These are phyloP conservation scores for Salix suchowensis DNA, from an alignment of 345 rosid species.

Conservation along the genomic window DNA sequence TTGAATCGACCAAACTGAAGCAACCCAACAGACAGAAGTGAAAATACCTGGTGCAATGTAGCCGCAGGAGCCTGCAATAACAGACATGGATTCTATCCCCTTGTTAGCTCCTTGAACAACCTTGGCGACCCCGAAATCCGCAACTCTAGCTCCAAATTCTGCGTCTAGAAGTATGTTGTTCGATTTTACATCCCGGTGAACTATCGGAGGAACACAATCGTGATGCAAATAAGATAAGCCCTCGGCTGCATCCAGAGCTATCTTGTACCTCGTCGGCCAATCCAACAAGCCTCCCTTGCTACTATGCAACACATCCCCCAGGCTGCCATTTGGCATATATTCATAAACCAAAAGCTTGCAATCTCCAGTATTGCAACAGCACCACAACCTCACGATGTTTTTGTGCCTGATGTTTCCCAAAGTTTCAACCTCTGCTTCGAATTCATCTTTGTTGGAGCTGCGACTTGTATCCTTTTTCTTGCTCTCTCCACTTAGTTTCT, in stretches of 20 bases:
- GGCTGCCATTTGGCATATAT: conserved; percentile 89
- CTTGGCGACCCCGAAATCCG: conserved; percentile 92
- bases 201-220: conserved; percentile 85
- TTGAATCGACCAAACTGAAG: neutral
- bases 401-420: conserved; percentile 89
- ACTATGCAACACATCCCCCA: conserved; percentile 61
- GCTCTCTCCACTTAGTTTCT: conserved; percentile 47
- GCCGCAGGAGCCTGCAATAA: conserved; percentile 81
- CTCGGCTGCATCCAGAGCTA: conserved; percentile 80
- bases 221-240: conserved; percentile 89
- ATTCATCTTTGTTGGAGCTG: conserved; percentile 44
- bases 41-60: conserved; percentile 90
- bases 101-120: conserved; percentile 41
- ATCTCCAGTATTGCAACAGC: conserved; percentile 59
- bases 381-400: conserved; percentile 81
- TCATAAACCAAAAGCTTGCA: conserved; percentile 79
- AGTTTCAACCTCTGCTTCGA: conserved; percentile 68
- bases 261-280: conserved; percentile 68
- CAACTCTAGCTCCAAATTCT: conserved; percentile 71
- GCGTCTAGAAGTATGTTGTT: conserved; percentile 74
- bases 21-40: neutral
- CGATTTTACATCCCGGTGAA: conserved; percentile 89
- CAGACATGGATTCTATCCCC: conserved; percentile 71
- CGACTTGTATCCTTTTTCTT: conserved; percentile 32
- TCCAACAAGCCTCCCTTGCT: conserved; percentile 51